Percentiles rank a stretch among this genome's conserved stretches.
These are phyloP conservation scores for Neobulgaria alba DNA, from an alignment of 2,329 filamentous ascomycete genomes.

Conservation along the genomic window DNA sequence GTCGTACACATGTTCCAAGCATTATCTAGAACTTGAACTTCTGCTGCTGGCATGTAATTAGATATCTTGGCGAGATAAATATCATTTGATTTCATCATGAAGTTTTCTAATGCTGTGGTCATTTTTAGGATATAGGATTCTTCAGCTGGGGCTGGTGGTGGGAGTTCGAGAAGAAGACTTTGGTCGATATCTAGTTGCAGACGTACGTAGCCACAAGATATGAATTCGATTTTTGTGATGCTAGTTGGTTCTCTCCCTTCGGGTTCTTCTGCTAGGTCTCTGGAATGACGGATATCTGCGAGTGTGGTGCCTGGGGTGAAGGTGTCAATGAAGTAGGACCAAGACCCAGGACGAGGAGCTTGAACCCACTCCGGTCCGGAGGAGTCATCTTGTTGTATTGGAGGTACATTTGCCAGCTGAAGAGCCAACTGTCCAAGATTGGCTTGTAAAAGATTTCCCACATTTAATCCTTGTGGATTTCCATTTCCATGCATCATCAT, in stretches of 20 bases:
- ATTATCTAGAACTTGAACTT: constrained; percentile 20
- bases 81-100: constrained; percentile 27
- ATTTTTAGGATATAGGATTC: constrained; percentile 16
- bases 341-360: constrained; percentile 36
- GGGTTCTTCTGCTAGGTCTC: constrained; percentile 27
- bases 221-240: constrained; percentile 22
- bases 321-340: constrained; percentile 40
- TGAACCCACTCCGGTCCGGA: constrained; percentile 27
- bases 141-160: constrained; percentile 1
- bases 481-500: constrained; percentile 1
- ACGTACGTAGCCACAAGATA: constrained; percentile 26
- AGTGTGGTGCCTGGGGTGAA: constrained; percentile 41
- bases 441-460: not conserved
- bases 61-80: constrained; percentile 17
- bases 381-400: constrained; percentile 1
- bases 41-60: constrained; percentile 19
- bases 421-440: not conserved
- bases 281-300: constrained; percentile 31
- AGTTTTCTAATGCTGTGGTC: constrained; percentile 18
- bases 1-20: constrained; percentile 21
- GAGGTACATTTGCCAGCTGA: not conserved
- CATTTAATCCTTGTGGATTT: not conserved
- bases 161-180: constrained; percentile 10
- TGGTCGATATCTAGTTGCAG: constrained; percentile 28
- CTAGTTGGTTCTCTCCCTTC: constrained; percentile 11